phyloP scores from a whole-genome alignment of 2,329 filamentous ascomycete species.

The Coniella lustricola region DNA sequence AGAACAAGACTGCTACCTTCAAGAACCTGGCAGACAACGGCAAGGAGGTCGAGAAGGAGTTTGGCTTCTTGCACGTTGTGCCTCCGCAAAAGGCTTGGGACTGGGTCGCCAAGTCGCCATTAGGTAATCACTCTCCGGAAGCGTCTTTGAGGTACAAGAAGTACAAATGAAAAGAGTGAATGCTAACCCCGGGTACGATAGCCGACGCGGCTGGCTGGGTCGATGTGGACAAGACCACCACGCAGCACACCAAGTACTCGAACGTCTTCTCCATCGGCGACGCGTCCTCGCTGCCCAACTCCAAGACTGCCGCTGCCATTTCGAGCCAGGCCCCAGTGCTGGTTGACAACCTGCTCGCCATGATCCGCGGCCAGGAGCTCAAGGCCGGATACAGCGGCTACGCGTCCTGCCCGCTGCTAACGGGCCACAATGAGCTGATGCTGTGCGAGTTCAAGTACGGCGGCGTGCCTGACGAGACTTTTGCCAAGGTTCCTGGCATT shows the following conservation, averaged over 20 bases:
- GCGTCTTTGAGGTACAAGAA: not conserved
- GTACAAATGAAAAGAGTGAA: not conserved
- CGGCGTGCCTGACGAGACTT: conserved; percentile 38
- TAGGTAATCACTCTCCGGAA: conserved; percentile 21
- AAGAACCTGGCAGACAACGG: conserved; percentile 25
- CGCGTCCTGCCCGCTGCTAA: conserved; percentile 38
- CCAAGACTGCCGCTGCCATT: conserved; percentile 40
- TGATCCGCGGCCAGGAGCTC: conserved; percentile 27
- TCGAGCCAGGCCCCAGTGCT: conserved; percentile 36
- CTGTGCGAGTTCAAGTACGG: conserved; percentile 43
- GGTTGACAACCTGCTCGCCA: conserved; percentile 32
- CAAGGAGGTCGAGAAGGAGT: conserved; percentile 27
- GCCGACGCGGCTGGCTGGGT: conserved; percentile 20
- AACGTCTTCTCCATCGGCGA: conserved; percentile 35
- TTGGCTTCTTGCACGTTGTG: conserved; percentile 30
- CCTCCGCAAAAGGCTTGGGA: conserved; percentile 22
- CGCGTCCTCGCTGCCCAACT: conserved; percentile 32
- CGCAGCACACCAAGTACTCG: conserved; percentile 25
- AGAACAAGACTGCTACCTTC: conserved; percentile 27
- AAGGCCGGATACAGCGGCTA: conserved; percentile 35
- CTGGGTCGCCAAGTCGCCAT: conserved; percentile 19
- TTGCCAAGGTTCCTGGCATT: conserved; percentile 24
- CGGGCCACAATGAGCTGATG: conserved; percentile 37
- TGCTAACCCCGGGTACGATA: not conserved
- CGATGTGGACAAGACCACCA: conserved; percentile 19